Evolutionary conservation across 140 eudicot species (phyloP), one percentile per base, ranked within the genome.

Genomic region (Erigeron philadelphicus): DNA sequence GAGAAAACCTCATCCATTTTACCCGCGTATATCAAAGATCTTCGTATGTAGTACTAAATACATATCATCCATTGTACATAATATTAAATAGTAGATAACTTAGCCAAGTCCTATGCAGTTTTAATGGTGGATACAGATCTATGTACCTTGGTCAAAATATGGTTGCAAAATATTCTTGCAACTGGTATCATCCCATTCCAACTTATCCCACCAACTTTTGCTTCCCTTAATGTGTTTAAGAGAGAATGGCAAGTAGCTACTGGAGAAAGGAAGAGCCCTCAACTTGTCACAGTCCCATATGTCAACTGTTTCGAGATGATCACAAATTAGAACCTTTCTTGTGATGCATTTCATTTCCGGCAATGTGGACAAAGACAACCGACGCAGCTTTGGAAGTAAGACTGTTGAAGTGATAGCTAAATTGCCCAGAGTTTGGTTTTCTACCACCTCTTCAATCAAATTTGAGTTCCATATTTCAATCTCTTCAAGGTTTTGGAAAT

Each of bases 161-260:
- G 78, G 78, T 75, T 78, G 78, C 35, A 82, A 62, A 60, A 75
- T 61, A 74, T 23, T 68, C 75, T 73, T 79, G 75, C 74, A 80
- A 49, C 21, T 17, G 31, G 46, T 55, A 2, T 82, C 79, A 72
- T 76, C 72, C 87, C 87, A 79, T 57, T 79, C 84, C 71, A 72
- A 58, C 57, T 40, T 67, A 60, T 82, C 79, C 84, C 87, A 82
- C 83, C 81, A 79, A 75, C 38, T 72, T 75, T 38, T 72, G 50
- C 31, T 76, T 50, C 73, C 84, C 50, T 58, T 72, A 18, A 75
- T 82, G 64, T 72, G 58, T 72, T 72, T 68, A 25, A 82, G 79
- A 62, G 59, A 61, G 12, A 57, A 70, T 12, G 87, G 87, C 44
- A 80, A 75, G 74, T 75, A 49, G 64, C 25, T 66, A 54, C 68